phyloP scores from a whole-genome alignment of 2,329 filamentous ascomycete genomes.

The Trichoderma polysporum region DNA sequence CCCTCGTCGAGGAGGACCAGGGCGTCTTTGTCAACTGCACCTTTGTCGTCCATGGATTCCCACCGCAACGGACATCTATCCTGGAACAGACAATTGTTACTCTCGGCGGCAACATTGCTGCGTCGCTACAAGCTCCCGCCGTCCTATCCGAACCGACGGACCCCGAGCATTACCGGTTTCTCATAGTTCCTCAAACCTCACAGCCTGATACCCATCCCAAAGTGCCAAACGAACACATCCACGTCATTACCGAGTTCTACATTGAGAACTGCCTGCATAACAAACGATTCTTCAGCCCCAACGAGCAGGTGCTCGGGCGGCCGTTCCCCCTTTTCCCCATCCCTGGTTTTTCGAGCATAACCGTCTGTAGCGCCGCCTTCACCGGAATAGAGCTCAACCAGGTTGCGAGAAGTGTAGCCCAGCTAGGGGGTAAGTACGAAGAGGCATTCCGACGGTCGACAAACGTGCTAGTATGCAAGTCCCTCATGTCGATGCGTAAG shows the following conservation, averaged over 20 bases:
- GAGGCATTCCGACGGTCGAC: slow-evolving; percentile 70
- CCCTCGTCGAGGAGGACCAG: slow-evolving; percentile 22
- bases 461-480: slow-evolving; percentile 76
- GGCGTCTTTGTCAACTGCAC: slow-evolving; percentile 55
- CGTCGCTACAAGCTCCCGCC: slow-evolving; percentile 43
- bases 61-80: slow-evolving; percentile 48
- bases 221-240: slow-evolving; percentile 39
- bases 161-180: slow-evolving; percentile 42
- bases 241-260: slow-evolving; percentile 84
- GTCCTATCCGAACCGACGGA: slow-evolving; percentile 32
- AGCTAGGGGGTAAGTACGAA: slow-evolving; percentile 79
- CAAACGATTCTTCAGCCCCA: slow-evolving; percentile 68
- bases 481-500: slow-evolving; percentile 54
- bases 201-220: slow-evolving; percentile 46
- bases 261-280: slow-evolving; percentile 83
- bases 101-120: slow-evolving; percentile 46
- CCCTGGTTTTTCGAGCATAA: slow-evolving; percentile 65
- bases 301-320: slow-evolving; percentile 68
- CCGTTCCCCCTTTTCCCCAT: slow-evolving; percentile 74
- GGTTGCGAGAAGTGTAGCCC: slow-evolving; percentile 70
- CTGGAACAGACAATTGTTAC: slow-evolving; percentile 49
- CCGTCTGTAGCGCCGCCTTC: slow-evolving; percentile 80
- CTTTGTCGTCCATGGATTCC: slow-evolving; percentile 63
- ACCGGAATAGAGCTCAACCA: slow-evolving; percentile 82
- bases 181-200: slow-evolving; percentile 56